Evolutionary conservation across 2,329 filamentous ascomycete genomes (phyloP), one percentile per base, ranked within the genome.

Genomic region (Stagonosporopsis tanaceti): DNA sequence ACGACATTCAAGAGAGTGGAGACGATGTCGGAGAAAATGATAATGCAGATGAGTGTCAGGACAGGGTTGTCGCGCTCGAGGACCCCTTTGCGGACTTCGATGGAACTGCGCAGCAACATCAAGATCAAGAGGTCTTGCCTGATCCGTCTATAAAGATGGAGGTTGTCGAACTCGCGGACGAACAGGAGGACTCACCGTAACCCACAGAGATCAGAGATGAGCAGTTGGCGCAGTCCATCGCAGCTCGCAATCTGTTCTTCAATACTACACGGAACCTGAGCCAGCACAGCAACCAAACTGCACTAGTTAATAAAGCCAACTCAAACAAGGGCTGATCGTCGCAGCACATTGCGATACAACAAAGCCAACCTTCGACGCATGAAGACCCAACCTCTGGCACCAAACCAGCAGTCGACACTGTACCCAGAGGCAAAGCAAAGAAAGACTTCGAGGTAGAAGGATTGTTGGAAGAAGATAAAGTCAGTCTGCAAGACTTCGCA

Each of bases 371-470:
- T 9, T 17, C 15, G 20, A 28, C 25, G 12, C 9, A 32, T 22
- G 22, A 48, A 15, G 32, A 20, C 14, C 25, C 39, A 2, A 4
- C 12, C 7, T 12, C 11, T 41, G 28, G 25, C 32, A 39, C 20
- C 4, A 17, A 22, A 32, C 5, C 6, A 6, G 28, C 34, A 20
- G 15, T n/a, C 40, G 22, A 20, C 20, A 20, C 20, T 30, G 28
- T 35, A 9, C 12, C 40, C 4, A 56, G 35, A 11, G 28, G 40
- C 6, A 50, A 41, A 22, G 35, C n/a, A 6, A 56, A 47, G 47
- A 56, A 56, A 12, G 40, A 56, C 22, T 50, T 46, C 27, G 46
- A 47, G 11, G 38, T 27, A n/a, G 47, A 51, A 8, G 25, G 4
- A 2, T 32, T 57, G 38, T 14, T 39, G 9, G 35, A 32, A 12